Percentiles rank a stretch among this genome's conserved stretches.
Conservation (phyloP, 2,329 filamentous ascomycete genomes). For the Arachnomyces sp. region DNA sequence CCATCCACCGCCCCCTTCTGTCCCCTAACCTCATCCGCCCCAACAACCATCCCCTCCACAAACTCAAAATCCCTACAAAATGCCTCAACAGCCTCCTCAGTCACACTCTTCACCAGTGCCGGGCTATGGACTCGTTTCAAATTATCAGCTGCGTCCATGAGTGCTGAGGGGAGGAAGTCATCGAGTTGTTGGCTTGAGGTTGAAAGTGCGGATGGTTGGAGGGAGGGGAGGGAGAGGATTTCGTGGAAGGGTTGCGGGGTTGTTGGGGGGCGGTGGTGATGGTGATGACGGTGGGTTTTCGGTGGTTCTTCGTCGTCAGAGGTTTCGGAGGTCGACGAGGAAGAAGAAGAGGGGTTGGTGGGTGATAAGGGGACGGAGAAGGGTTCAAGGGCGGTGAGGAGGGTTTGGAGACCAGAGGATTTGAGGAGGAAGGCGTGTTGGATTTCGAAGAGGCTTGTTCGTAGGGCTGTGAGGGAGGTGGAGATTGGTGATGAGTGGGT, state of each 20-base stretch:
- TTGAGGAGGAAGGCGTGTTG: slow-evolving; percentile 67
- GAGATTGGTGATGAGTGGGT: slow-evolving; percentile 51
- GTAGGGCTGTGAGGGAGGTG: slow-evolving; percentile 41
- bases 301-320: slow-evolving; percentile 1
- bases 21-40: slow-evolving; percentile 47
- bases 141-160: slow-evolving; percentile 85
- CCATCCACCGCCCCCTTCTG: slow-evolving; percentile 21
- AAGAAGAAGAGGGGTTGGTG: background rate
- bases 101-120: slow-evolving; percentile 64
- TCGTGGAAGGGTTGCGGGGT: slow-evolving; percentile 40
- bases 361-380: slow-evolving; percentile 21
- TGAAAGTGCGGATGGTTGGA: slow-evolving; percentile 56
- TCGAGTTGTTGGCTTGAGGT: slow-evolving; percentile 70
- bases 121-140: slow-evolving; percentile 67
- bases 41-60: slow-evolving; percentile 55
- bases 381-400: slow-evolving; percentile 53
- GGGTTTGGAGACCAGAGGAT: slow-evolving; percentile 62
- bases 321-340: slow-evolving; percentile 4
- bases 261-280: slow-evolving; percentile 27
- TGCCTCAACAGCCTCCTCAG: slow-evolving; percentile 70
- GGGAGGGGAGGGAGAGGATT: slow-evolving; percentile 47
- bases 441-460: slow-evolving; percentile 52
- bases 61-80: slow-evolving; percentile 82
- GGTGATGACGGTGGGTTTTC: background rate
- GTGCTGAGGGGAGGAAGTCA: slow-evolving; percentile 81